Base-by-base conservation (phyloP, 1,139 yeast genomes). In the Sugiyamaella neomexicana region DNA sequence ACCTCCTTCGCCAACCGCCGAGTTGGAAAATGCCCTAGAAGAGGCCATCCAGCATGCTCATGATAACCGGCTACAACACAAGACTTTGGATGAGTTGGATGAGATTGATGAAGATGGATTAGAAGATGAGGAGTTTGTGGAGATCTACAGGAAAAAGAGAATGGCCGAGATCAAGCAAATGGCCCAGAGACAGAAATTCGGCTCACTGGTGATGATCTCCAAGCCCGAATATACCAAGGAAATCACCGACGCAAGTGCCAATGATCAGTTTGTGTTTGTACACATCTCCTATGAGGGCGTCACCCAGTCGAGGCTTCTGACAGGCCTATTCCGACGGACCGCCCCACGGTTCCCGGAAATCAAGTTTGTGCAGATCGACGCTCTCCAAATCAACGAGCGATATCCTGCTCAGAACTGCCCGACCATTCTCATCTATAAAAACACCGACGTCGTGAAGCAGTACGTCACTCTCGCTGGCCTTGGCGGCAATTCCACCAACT, bases 321-420 rank as follows among this genome's bases (percentile, higher is more conserved):
- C 83, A 0, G 78, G 82, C 0, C 67, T 87, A 29, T 76, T 86
- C 58, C 69, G 55, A 23, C 62, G 72, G n/a, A 59, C 63, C 0
- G 76, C 77, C 4, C 68, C 67, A 9, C 65, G 66, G 53, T 73
- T 70, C 59, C 55, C 62, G n/a, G 97, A 93, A 64, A 72, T 93
- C 64, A 93, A 93, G 71, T 86, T 93, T 66, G 93, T 91, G 44
- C 97, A 93, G 62, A 93, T 93, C 50, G 86, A 89, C 12, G 97
- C 89, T 17, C 79, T 82, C 58, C 82, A 97, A 69, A 95, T 97
- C 56, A 87, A 91, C 60, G 98, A 91, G 65, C 83, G 85, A 67
- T 93, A 91, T 68, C 97, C 98, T 0, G 91, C 89, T 31, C 70
- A 80, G 40, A 91, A 89, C 71, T 87, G 96, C 64, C 99, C 99